These are phyloP conservation scores for Globisporangium nodosum DNA, from an alignment of 352 stramenopile genomes.

Conservation along the genomic window DNA sequence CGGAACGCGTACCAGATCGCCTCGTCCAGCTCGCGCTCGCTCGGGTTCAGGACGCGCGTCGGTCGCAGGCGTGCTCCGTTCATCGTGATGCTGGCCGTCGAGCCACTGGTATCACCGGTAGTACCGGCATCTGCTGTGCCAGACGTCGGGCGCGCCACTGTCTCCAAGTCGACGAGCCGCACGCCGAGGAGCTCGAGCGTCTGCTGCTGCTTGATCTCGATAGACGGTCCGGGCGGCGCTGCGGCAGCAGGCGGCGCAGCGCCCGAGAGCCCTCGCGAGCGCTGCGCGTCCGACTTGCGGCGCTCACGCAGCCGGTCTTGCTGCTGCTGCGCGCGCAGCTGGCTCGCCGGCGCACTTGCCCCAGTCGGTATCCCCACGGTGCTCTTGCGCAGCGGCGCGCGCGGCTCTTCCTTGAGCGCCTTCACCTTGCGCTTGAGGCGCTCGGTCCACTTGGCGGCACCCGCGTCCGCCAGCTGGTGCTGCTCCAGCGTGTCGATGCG, in stretches of 20 bases:
- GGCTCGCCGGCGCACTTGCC: constrained; percentile 4
- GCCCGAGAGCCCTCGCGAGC: constrained; percentile 34
- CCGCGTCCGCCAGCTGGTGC: constrained; percentile 23
- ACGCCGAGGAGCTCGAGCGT: constrained; percentile 55
- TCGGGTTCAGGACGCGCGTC: constrained; percentile 73
- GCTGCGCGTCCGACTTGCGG: constrained; percentile 46
- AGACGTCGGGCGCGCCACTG: constrained; percentile 3
- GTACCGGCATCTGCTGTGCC: background rate
- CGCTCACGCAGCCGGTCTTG: constrained; percentile 44
- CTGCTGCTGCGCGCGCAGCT: constrained; percentile 46
- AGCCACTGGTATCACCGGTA: background rate
- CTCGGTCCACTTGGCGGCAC: constrained; percentile 54
- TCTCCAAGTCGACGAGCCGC: constrained; percentile 57
- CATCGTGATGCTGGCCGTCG: constrained; percentile 23
- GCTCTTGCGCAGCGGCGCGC: constrained; percentile 23
- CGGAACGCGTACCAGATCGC: constrained; percentile 77
- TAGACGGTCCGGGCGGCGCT: constrained; percentile 1
- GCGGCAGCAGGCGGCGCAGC: background rate
- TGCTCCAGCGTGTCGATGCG: constrained; percentile 81
- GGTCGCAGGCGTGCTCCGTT: constrained; percentile 50
- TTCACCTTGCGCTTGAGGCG: constrained; percentile 62
- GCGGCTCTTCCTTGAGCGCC: constrained; percentile 45
- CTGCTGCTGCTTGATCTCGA: constrained; percentile 61
- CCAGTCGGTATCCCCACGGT: background rate
- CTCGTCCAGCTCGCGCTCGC: constrained; percentile 73